These are phyloP conservation scores for Pleurostoma richardsiae DNA, from an alignment of 2,329 filamentous ascomycete species.

Conservation along the genomic window DNA sequence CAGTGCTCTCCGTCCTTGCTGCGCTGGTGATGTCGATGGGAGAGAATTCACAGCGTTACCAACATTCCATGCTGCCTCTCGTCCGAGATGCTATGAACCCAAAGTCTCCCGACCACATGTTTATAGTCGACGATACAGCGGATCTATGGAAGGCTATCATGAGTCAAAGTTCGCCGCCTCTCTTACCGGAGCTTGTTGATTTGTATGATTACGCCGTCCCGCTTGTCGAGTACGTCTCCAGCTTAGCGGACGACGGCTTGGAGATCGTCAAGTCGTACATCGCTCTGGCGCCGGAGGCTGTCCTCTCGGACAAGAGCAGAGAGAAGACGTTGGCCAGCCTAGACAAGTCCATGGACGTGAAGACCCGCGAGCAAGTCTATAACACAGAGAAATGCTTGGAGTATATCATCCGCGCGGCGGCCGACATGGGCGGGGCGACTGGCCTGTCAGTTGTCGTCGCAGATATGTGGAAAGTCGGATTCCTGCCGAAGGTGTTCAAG, in stretches of 20 bases:
- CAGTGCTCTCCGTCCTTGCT: constrained; percentile 79
- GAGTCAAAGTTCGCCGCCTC: constrained; percentile 57
- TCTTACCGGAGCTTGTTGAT: constrained; percentile 55
- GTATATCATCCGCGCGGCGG: constrained; percentile 57
- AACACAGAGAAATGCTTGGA: constrained; percentile 59
- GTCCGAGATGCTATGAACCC: constrained; percentile 75
- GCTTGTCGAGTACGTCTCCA: constrained; percentile 61
- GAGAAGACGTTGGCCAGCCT: constrained; percentile 44
- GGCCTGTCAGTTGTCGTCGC: constrained; percentile 60
- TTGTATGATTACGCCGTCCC: constrained; percentile 61
- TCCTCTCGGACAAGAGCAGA: constrained; percentile 52
- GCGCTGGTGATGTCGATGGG: constrained; percentile 85
- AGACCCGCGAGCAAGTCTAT: constrained; percentile 52
- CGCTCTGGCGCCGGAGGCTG: constrained; percentile 62
- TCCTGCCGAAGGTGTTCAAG: constrained; percentile 59
- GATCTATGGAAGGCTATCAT: constrained; percentile 82
- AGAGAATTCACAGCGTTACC: constrained; percentile 70
- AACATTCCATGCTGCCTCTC: constrained; percentile 74
- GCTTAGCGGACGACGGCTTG: constrained; percentile 57
- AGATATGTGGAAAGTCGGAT: constrained; percentile 59
- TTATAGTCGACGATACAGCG: constrained; percentile 85
- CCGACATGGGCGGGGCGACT: constrained; percentile 53
- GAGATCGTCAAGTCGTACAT: constrained; percentile 67
- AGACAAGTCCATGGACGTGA: constrained; percentile 43
- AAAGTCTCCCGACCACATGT: constrained; percentile 68